Percentiles rank a stretch among this genome's conserved stretches.
These are phyloP conservation scores for Stenogyne calaminthoides DNA, from an alignment of 305 asterid species.

Conservation along the genomic window DNA sequence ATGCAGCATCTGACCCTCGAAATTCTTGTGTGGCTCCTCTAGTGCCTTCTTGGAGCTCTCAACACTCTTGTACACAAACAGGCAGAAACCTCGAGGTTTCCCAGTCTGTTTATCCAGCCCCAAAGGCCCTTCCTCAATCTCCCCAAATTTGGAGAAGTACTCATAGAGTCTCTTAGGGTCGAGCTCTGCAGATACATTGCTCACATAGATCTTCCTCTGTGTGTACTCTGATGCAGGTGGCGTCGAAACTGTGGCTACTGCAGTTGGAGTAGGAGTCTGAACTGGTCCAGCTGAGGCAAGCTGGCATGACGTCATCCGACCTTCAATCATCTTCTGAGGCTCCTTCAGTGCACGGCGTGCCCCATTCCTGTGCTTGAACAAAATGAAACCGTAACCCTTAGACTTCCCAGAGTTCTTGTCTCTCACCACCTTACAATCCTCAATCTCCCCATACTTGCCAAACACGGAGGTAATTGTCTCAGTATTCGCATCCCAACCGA, in stretches of 20 bases:
- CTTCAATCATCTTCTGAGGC: slow-evolving; percentile 56
- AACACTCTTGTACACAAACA: slow-evolving; percentile 55
- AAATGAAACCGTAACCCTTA: slow-evolving; percentile 56
- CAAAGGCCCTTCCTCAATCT: slow-evolving; percentile 72
- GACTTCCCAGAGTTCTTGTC: slow-evolving; percentile 54
- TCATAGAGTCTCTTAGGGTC: slow-evolving; percentile 48
- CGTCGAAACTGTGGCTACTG: slow-evolving; percentile 33
- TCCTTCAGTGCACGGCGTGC: slow-evolving; percentile 52
- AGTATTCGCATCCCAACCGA: slow-evolving; percentile 56
- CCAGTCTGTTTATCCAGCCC: slow-evolving; percentile 66
- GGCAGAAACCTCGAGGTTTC: slow-evolving; percentile 59
- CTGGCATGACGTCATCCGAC: slow-evolving; percentile 56
- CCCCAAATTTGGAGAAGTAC: slow-evolving; percentile 60
- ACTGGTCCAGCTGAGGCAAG: slow-evolving; percentile 64
- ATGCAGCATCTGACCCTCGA: slow-evolving; percentile 56
- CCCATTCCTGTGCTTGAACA: slow-evolving; percentile 47
- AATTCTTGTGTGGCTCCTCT: slow-evolving; percentile 57
- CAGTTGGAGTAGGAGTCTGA: slow-evolving; percentile 43
- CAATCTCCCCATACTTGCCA: slow-evolving; percentile 52
- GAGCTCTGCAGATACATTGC: slow-evolving; percentile 58
- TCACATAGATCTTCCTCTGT: slow-evolving; percentile 56
- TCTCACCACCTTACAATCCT: slow-evolving; percentile 54
- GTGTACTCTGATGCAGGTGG: slow-evolving; percentile 45
- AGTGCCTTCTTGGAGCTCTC: slow-evolving; percentile 60
- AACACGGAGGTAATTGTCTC: slow-evolving; percentile 47